phyloP scores from a whole-genome alignment of 352 stramenopile species.

The Phytophthora parvispora region DNA sequence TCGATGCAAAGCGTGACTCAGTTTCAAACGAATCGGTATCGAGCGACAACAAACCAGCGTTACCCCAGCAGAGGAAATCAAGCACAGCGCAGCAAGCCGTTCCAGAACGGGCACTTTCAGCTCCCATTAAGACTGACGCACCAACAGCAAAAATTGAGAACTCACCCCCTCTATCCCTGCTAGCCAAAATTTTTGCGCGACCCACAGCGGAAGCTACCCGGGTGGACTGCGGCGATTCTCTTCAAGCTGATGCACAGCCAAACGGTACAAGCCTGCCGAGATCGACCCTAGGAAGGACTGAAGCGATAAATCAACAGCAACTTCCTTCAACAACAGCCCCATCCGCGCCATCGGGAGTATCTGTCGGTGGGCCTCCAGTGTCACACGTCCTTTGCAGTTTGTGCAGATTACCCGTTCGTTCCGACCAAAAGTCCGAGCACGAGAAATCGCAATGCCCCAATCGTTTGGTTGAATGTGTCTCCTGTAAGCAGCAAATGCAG shows the following conservation, averaged over 20 bases:
- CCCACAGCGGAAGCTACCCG: neutral
- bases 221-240: neutral
- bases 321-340: conserved; percentile 5
- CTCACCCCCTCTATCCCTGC: conserved; percentile 16
- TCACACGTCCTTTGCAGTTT: conserved; percentile 52
- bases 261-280: neutral
- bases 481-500: conserved; percentile 50
- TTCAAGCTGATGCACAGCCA: neutral
- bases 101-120: neutral
- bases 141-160: conserved; percentile 3
- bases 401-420: conserved; percentile 63
- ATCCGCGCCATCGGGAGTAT: neutral
- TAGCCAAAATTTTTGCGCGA: conserved; percentile 36
- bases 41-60: neutral
- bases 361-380: neutral
- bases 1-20: neutral
- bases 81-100: neutral
- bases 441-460: conserved; percentile 69
- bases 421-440: conserved; percentile 60
- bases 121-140: neutral
- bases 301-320: neutral
- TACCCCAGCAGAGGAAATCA: neutral
- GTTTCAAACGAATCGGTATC: neutral
- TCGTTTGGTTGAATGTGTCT: conserved; percentile 49
- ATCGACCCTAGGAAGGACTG: neutral